Evolutionary conservation across 495 filamentous ascomycete species (phyloP).

Genomic region (Aspergillus homomorphus): DNA sequence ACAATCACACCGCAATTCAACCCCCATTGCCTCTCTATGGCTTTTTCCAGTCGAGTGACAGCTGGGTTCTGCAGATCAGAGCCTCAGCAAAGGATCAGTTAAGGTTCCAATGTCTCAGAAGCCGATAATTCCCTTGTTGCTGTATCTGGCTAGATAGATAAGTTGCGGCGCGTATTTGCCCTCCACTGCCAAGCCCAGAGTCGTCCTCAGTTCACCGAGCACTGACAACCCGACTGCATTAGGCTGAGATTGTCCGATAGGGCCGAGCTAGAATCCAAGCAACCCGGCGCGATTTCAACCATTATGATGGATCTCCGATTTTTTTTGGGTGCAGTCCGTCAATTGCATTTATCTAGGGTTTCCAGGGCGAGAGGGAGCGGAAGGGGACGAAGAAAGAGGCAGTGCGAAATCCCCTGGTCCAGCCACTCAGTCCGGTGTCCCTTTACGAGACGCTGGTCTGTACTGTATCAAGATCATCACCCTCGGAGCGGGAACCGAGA

Average conservation of each 20-base stretch:
- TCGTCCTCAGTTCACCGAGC: conserved; percentile 4
- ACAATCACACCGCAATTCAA: not conserved
- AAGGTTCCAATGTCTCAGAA: conserved; percentile 14
- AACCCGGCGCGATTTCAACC: not conserved
- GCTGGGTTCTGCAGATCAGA: too few relatives aligned
- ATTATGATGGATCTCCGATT: not conserved
- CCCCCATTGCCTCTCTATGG: not conserved
- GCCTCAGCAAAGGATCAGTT: not conserved
- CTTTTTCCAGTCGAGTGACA: not conserved
- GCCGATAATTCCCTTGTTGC: conserved; percentile 9
- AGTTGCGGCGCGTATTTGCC: conserved; percentile 16
- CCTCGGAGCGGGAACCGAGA: conserved; percentile 8
- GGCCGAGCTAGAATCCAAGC: not conserved
- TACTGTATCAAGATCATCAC: conserved; percentile 4
- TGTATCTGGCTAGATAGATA: conserved; percentile 1
- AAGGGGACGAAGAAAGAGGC: not conserved
- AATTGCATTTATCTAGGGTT: not conserved
- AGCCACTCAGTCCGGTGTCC: not conserved
- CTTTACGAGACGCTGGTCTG: conserved; percentile 6
- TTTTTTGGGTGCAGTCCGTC: not conserved
- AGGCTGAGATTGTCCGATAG: conserved; percentile 1
- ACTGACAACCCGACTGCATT: not conserved
- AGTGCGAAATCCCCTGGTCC: not conserved
- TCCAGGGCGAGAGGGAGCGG: not conserved
- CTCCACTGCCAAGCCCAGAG: conserved; percentile 15